Base-by-base conservation (phyloP, 2,329 filamentous ascomycete genomes). In the Xylariales sp. region DNA sequence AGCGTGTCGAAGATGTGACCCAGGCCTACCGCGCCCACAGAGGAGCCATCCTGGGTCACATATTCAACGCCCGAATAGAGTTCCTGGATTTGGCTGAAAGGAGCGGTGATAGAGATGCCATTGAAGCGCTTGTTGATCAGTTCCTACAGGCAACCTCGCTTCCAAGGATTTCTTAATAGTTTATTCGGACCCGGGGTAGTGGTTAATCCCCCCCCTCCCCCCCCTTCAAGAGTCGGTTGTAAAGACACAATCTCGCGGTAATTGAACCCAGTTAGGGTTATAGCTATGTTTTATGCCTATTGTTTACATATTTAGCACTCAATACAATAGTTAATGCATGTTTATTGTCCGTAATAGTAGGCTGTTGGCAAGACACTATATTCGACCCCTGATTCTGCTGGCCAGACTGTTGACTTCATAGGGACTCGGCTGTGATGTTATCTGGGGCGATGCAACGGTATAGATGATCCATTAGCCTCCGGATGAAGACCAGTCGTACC, bases 11-110 rank as follows among this genome's bases (percentile, higher is more conserved):
- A 57, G 30, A 3, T 16, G 3, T 55, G 55, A 74, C 71, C 1
- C 71, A 72, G 64, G 46, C 46, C n/a, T 75, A 68, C 63, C 69
- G 73, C 1, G 5, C 52, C 0, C 65, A 76, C 2, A 72, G 73
- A 18, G 54, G 64, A 1, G 49, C 43, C 0, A 8, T 75, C 1
- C 9, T 74, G 3, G 36, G 48, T 2, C 66, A 70, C 28, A 54
- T 76, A 28, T 68, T 73, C 18, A 23, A 32, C 0, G 70, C 70
- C 3, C 16, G 32, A 10, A 7, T 1, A 5, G 67, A 34, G 14
- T 62, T 74, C 14, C 3, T 18, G 18, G 28, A 5, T 5, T 58
- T 72, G 28, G 70, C 71, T 18, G 57, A 64, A 3, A 23, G 10
- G 1, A 53, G 16, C 0, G 32, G 1, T 2, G 66, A 71, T 30